A percentile compares a stretch with the other conserved stretches of the same genome.
phyloP scores from a whole-genome alignment of 2,329 filamentous ascomycete species.

The Colletotrichum australisinense region DNA sequence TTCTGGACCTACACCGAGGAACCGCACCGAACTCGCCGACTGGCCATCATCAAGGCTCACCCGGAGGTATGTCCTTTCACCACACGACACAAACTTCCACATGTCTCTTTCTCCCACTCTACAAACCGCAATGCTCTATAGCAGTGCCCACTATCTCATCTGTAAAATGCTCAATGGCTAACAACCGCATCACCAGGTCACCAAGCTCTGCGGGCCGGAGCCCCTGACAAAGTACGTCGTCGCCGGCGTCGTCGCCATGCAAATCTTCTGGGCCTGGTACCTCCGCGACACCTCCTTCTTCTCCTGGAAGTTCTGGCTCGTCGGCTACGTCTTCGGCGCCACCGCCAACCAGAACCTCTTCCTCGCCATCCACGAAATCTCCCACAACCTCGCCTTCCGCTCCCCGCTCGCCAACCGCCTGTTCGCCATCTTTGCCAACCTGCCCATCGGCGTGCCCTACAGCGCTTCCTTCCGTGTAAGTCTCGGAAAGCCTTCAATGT shows the following conservation, averaged over 20 bases:
- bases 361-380: slow-evolving; percentile 98
- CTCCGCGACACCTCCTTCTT: slow-evolving; percentile 83
- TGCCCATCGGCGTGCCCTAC: slow-evolving; percentile 96
- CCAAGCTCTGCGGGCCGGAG: slow-evolving; percentile 96
- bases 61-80: slow-evolving; percentile 76
- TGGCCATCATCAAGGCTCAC: slow-evolving; percentile 97
- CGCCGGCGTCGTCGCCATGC: slow-evolving; percentile 82
- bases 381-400: slow-evolving; percentile 94
- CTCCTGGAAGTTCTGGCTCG: slow-evolving; percentile 85
- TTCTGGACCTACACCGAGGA: slow-evolving; percentile 99
- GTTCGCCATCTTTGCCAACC: slow-evolving; percentile 91
- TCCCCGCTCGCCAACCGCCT: slow-evolving; percentile 83
- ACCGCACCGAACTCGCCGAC: slow-evolving; percentile 88
- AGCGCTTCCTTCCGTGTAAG: slow-evolving; percentile 91
- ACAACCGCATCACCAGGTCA: slow-evolving; percentile 70
- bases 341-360: slow-evolving; percentile 99
- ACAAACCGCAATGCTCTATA: slow-evolving; percentile 7
- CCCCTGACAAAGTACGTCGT: slow-evolving; percentile 96
- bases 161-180: not conserved
- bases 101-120: not conserved
- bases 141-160: not conserved
- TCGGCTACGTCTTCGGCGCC: slow-evolving; percentile 91
- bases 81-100: not conserved
- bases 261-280: slow-evolving; percentile 80
- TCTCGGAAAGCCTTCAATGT: slow-evolving; percentile 25